A percentile compares a stretch with the other conserved stretches of the same genome.
Conservation (phyloP, 495 filamentous ascomycete species). For the Aspergillus asperescens region DNA sequence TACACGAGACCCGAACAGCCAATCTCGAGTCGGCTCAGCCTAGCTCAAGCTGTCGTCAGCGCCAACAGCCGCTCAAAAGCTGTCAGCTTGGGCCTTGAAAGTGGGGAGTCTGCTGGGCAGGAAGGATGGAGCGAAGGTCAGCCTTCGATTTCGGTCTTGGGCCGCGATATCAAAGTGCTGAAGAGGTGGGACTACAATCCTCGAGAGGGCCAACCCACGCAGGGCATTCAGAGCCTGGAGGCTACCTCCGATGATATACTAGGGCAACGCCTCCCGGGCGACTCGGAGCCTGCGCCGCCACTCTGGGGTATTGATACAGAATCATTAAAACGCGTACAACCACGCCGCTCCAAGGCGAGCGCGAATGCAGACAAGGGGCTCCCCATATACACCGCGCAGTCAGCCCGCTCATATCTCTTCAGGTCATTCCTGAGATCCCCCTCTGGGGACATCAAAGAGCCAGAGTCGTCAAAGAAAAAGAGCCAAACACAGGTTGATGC, state of each 20-base stretch:
- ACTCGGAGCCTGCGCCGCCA: constrained; percentile 33
- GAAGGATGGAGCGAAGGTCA: constrained; percentile 73
- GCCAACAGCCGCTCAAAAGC: constrained; percentile 71
- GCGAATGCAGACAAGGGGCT: constrained; percentile 29
- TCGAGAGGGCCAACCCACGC: constrained; percentile 38
- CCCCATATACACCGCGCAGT: constrained; percentile 64
- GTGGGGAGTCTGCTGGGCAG: constrained; percentile 58
- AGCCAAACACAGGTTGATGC: constrained; percentile 34
- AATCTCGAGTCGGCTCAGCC: constrained; percentile 69
- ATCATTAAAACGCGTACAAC: constrained; percentile 42
- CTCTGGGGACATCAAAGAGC: not conserved
- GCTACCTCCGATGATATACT: constrained; percentile 17
- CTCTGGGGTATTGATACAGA: constrained; percentile 80
- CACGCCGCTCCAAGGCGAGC: constrained; percentile 15
- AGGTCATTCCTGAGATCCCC: constrained; percentile 26
- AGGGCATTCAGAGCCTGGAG: constrained; percentile 3
- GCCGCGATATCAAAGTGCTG: constrained; percentile 64
- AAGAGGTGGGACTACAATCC: constrained; percentile 73
- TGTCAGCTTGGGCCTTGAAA: constrained; percentile 64
- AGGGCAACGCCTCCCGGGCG: constrained; percentile 13
- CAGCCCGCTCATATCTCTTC: constrained; percentile 41
- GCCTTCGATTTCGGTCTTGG: constrained; percentile 63
- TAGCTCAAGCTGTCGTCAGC: constrained; percentile 75
- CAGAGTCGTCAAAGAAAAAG: constrained; percentile 1
- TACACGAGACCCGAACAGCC: constrained; percentile 82